These are phyloP conservation scores for Rhizophlyctis rosea DNA, from an alignment of 192 early-diverging fungal species.

Conservation along the genomic window DNA sequence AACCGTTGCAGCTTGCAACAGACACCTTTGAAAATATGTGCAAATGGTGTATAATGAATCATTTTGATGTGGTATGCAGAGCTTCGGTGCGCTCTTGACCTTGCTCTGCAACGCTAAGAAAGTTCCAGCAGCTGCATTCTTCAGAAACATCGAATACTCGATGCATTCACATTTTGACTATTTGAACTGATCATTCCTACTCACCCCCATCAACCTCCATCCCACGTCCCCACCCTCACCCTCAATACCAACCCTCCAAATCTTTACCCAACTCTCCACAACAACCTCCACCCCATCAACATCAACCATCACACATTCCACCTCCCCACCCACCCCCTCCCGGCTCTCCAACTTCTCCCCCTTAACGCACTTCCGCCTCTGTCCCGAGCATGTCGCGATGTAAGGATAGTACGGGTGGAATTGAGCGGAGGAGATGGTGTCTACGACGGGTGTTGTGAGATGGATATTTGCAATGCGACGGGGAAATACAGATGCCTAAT, in stretches of 20 bases:
- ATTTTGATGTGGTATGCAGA: too few species aligned
- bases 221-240: neutral
- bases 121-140: too few species aligned
- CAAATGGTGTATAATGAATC: too few species aligned
- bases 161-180: too few species aligned
- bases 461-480: neutral
- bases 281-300: neutral
- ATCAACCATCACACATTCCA: neutral
- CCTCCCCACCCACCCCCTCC: neutral
- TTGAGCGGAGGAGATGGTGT: slow-evolving; percentile 52
- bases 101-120: too few species aligned
- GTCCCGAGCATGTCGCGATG: slow-evolving; percentile 71
- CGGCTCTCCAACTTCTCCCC: neutral
- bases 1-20: too few species aligned
- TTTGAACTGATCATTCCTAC: too few species aligned
- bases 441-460: slow-evolving; percentile 26
- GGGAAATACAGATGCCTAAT: too few species aligned
- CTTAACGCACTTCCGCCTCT: slow-evolving; percentile 37
- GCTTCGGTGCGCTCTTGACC: too few species aligned
- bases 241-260: neutral
- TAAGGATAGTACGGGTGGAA: slow-evolving; percentile 68
- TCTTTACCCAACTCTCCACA: neutral
- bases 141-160: too few species aligned
- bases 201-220: neutral
- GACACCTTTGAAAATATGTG: too few species aligned